phyloP scores from a whole-genome alignment of 1,284 basidiomycete genomes.

The Cerrena zonata region DNA sequence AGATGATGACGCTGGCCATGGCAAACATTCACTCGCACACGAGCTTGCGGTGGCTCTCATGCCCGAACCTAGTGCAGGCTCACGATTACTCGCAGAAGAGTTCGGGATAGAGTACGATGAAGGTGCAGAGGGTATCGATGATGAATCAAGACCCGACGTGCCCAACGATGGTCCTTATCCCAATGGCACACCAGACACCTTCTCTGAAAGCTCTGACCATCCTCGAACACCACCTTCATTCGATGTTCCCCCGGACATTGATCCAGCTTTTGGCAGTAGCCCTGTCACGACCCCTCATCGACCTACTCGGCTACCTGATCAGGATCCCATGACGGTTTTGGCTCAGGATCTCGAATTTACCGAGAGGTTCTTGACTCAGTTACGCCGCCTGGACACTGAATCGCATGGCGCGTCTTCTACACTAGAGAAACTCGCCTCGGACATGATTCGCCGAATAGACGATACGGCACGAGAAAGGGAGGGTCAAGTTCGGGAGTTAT shows the following conservation, averaged over 20 bases:
- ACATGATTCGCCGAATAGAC: slow-evolving; percentile 69
- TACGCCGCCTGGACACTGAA: slow-evolving; percentile 62
- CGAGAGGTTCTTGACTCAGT: slow-evolving; percentile 66
- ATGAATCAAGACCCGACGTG: slow-evolving; percentile 21
- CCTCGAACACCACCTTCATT: slow-evolving; percentile 16
- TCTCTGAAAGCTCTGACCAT: slow-evolving; percentile 5
- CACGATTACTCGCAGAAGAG: slow-evolving; percentile 72
- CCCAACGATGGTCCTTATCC: slow-evolving; percentile 1
- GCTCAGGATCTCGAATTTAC: slow-evolving; percentile 69
- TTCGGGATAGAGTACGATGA: slow-evolving; percentile 83
- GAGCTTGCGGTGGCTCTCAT: slow-evolving; percentile 77
- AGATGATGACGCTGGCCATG: slow-evolving; percentile 39
- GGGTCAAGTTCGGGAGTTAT: slow-evolving; percentile 66
- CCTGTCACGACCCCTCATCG: slow-evolving; percentile 29
- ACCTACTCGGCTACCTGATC: slow-evolving; percentile 36
- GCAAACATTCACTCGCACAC: slow-evolving; percentile 69
- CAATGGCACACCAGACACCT: slow-evolving; percentile 7
- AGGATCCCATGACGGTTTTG: slow-evolving; percentile 66
- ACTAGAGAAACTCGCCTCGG: slow-evolving; percentile 67
- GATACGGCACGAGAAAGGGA: slow-evolving; percentile 70
- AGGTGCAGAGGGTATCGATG: slow-evolving; percentile 74
- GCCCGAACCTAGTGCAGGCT: slow-evolving; percentile 72
- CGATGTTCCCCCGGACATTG: slow-evolving; percentile 29
- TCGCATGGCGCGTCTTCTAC: slow-evolving; percentile 33
- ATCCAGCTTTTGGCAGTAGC: slow-evolving; percentile 39